A percentile compares a stretch with the other conserved stretches of the same genome.
These are phyloP conservation scores for Paramarasmius palmivorus DNA, from an alignment of 1,284 basidiomycete species.

Conservation along the genomic window DNA sequence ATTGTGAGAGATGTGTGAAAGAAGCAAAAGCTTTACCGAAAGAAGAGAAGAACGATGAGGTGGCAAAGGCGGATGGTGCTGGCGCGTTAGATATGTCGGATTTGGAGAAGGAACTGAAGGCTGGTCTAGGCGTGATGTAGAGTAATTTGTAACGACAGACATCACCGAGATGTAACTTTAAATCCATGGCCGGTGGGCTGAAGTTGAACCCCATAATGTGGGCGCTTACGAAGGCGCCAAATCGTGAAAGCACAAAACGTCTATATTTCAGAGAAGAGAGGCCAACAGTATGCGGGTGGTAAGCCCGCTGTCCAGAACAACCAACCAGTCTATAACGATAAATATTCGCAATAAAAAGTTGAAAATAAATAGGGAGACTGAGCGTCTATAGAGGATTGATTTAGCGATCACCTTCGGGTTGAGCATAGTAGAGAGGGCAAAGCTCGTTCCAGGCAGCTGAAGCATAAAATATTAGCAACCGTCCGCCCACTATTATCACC, in stretches of 20 bases:
- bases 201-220: too few relatives aligned
- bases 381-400: neutral
- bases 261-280: too few relatives aligned
- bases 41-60: neutral
- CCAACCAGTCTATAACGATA: too few relatives aligned
- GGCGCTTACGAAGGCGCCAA: too few relatives aligned
- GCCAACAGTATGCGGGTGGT: too few relatives aligned
- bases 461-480: neutral
- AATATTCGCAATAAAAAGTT: too few relatives aligned
- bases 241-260: too few relatives aligned
- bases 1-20: conserved; percentile 64
- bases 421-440: neutral
- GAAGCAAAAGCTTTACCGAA: conserved; percentile 32
- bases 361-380: too few relatives aligned
- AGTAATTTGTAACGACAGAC: too few relatives aligned
- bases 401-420: neutral
- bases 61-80: neutral
- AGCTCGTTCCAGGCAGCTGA: neutral
- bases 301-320: too few relatives aligned
- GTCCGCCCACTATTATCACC: neutral
- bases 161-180: too few relatives aligned
- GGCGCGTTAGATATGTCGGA: conserved; percentile 26
- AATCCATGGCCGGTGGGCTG: too few relatives aligned
- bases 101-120: conserved; percentile 49
- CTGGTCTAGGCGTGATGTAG: conserved; percentile 48